Percentiles rank a stretch among this genome's conserved stretches.
These are phyloP conservation scores for Wallacemonas sp. DNA, from an alignment of 208 protist species.

Conservation along the genomic window DNA sequence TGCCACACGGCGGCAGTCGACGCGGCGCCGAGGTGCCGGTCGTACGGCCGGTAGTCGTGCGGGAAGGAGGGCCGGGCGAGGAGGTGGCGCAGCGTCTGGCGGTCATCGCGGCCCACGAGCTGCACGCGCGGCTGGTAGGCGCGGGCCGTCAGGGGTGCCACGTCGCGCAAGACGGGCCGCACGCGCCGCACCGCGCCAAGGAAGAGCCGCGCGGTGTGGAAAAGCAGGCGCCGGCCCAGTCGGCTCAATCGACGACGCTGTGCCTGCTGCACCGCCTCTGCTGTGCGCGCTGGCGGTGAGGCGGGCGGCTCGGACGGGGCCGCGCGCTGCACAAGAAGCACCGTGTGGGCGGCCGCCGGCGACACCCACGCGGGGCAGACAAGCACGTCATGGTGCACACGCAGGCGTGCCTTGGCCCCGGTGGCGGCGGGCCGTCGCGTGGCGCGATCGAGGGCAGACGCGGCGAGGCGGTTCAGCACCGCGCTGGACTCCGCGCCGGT, in stretches of 20 bases:
- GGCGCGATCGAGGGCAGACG: background rate
- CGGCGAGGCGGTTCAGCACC: background rate
- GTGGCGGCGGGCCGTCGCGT: background rate
- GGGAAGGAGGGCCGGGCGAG: slow-evolving; percentile 48
- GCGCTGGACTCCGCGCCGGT: background rate
- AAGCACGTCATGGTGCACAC: background rate
- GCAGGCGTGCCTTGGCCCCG: background rate
- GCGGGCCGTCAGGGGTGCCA: slow-evolving; percentile 3
- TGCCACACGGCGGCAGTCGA: slow-evolving; percentile 9
- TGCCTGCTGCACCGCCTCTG: too few relatives aligned
- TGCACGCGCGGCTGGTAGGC: slow-evolving; percentile 16
- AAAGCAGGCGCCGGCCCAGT: slow-evolving; percentile 19
- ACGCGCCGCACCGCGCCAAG: slow-evolving; percentile 13
- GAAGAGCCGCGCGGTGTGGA: slow-evolving; percentile 32
- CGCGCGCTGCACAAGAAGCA: background rate
- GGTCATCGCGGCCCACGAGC: slow-evolving; percentile 47
- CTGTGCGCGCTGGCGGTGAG: background rate
- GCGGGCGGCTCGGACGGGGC: background rate
- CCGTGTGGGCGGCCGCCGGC: slow-evolving; percentile 1
- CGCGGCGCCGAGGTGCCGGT: too few relatives aligned
- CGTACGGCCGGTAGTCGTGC: slow-evolving; percentile 29
- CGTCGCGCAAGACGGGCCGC: background rate
- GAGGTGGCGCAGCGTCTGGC: slow-evolving; percentile 46
- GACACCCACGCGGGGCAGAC: background rate
- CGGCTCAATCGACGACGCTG: background rate